A percentile compares a stretch with the other conserved stretches of the same genome.
phyloP scores from a whole-genome alignment of 805 yeast genomes.

The Blastobotrys muscicola region DNA sequence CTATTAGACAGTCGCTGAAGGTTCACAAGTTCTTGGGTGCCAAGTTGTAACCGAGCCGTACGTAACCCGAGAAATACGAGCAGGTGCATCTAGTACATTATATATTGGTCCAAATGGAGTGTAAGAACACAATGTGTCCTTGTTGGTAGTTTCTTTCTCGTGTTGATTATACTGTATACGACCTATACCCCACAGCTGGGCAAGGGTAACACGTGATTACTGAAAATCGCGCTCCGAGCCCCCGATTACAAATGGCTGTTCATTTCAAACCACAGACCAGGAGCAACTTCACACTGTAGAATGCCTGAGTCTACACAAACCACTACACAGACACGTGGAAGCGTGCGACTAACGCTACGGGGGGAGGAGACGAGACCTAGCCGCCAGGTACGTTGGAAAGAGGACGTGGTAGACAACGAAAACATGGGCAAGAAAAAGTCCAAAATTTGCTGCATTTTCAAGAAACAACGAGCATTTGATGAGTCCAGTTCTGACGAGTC shows the following conservation, averaged over 20 bases:
- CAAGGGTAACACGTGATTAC: no score
- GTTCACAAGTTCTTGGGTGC: conserved; percentile 33
- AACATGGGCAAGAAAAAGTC: conserved; percentile 80
- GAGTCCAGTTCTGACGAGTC: conserved; percentile 28
- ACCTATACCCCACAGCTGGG: no score
- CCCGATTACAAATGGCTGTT: no score
- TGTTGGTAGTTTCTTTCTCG: no score
- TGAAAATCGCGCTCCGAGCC: no score
- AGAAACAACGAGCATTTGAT: conserved; percentile 30
- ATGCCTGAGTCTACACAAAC: background rate
- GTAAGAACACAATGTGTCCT: no score
- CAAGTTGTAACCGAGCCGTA: conserved; percentile 23
- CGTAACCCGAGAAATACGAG: no score
- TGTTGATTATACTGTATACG: no score
- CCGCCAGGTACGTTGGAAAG: conserved; percentile 70
- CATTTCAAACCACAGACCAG: no score
- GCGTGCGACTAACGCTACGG: background rate
- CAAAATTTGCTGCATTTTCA: conserved; percentile 70
- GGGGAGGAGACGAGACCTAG: conserved; percentile 14
- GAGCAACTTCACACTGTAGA: no score
- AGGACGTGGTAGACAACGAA: conserved; percentile 85
- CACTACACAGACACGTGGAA: background rate
- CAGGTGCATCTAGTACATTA: no score
- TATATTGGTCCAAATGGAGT: no score
- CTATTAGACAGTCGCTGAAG: conserved; percentile 31